These are phyloP conservation scores for Phytophthora niederhauseri DNA, from an alignment of 352 stramenopile genomes.

Conservation along the genomic window DNA sequence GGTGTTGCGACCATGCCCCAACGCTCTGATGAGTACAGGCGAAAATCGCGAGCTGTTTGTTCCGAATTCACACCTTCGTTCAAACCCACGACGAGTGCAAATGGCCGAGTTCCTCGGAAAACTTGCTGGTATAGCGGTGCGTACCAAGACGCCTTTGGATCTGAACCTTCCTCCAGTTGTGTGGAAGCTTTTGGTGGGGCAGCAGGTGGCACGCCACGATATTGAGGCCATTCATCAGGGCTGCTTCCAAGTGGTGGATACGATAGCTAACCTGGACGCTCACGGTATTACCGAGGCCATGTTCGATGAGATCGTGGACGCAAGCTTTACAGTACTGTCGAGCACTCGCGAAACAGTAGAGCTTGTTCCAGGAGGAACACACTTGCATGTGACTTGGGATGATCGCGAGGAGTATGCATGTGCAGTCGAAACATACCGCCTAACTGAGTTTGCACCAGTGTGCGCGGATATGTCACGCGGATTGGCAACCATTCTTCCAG, in stretches of 20 bases:
- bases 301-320: constrained; percentile 93
- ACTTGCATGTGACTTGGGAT: constrained; percentile 90
- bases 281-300: constrained; percentile 84
- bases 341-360: constrained; percentile 81
- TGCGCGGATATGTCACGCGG: constrained; percentile 79
- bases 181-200: constrained; percentile 93
- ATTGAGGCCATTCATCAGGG: constrained; percentile 84
- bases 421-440: constrained; percentile 78
- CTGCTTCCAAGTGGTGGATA: constrained; percentile 91
- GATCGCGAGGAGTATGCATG: constrained; percentile 86
- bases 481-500: constrained; percentile 87
- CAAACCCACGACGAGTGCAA: constrained; percentile 57
- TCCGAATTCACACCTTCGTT: constrained; percentile 66
- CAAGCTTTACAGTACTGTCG: constrained; percentile 90
- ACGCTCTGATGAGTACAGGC: constrained; percentile 82
- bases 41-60: constrained; percentile 91
- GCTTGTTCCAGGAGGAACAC: constrained; percentile 76
- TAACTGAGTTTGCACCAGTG: constrained; percentile 81
- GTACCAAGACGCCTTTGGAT: constrained; percentile 93
- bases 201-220: constrained; percentile 80
- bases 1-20: constrained; percentile 90
- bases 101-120: constrained; percentile 96
- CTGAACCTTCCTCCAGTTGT: constrained; percentile 92
- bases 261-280: constrained; percentile 79
- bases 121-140: constrained; percentile 93